Base-by-base conservation (phyloP, 2,329 filamentous ascomycete genomes). In the Cordyceps tenuipes region DNA sequence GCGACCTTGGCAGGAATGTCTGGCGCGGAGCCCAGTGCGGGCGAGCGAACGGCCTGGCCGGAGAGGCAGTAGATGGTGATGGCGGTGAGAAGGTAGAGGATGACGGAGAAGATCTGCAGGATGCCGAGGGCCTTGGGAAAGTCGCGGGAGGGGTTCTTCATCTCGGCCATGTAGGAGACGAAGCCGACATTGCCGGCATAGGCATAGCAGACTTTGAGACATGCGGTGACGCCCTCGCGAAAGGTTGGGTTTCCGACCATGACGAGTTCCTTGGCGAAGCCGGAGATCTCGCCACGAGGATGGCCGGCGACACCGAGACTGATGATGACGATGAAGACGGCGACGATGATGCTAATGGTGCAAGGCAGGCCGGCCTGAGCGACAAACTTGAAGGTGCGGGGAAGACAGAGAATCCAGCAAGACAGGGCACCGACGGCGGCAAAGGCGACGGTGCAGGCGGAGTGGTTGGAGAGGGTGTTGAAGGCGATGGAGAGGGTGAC, bases 401-500 rank as follows among this genome's bases (percentile, higher is more conserved):
- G 86, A 36, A 89, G 76, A 6, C 86, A 89, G 65, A 82, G 84
- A 31, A 84, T 62, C 69, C 80, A 88, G 19, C 82, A 86, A 61
- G 85, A 76, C 29, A 86, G 70, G 8, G 84, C 85, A 6, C 82
- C 79, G 59, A 89, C 79, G 19, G 82, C 79, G 19, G 83, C 81
- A 70, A 87, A 90, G 41, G 77, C 80, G 60, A 89, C 82, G 1
- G 86, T 89, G 74, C 87, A 90, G 8, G 85, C 66, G 6, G 77
- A 76, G 68, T 86, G 81, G 59, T 77, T 75, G 12, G 80, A 82
- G 69, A 89, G 85, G 54, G 85, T 88, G 74, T 89, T 89, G 65
- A 88, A 78, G 66, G 86, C 87, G 66, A 87, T 82, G 48, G 85
- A 82, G 51, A 86, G 83, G 3, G 84, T 83, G 54, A 89, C 76